Evolutionary conservation across 2,329 filamentous ascomycete genomes (phyloP).

Genomic region (Achaetomium macrosporum): DNA sequence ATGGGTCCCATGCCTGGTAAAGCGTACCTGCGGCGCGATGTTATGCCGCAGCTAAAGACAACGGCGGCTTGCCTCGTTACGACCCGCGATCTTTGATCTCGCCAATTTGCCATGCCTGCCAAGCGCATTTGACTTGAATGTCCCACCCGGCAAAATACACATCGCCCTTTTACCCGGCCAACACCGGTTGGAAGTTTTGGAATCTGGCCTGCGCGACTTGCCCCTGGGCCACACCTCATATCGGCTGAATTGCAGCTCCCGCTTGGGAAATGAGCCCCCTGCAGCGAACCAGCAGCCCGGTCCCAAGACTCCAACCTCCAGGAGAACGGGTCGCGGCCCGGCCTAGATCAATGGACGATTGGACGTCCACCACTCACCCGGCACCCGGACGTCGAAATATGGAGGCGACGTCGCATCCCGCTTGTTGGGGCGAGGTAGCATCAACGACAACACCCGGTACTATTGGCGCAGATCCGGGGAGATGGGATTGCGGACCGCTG

Average conservation of each 20-base stretch:
- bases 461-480: neutral
- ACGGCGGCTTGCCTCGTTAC: too few relatives aligned
- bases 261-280: conserved; percentile 13
- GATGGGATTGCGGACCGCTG: conserved; percentile 1
- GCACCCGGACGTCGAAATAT: neutral
- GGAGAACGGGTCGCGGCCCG: conserved; percentile 10
- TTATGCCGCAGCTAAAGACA: too few relatives aligned
- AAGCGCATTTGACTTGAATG: too few relatives aligned
- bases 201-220: neutral
- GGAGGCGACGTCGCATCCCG: conserved; percentile 1
- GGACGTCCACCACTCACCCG: neutral
- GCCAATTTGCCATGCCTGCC: too few relatives aligned
- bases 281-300: neutral
- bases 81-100: too few relatives aligned
- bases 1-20: too few relatives aligned
- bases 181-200: neutral
- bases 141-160: too few relatives aligned
- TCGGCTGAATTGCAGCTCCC: conserved; percentile 17
- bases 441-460: neutral
- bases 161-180: conserved; percentile 1
- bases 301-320: neutral
- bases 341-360: conserved; percentile 10
- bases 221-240: neutral
- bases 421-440: conserved; percentile 3
- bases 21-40: too few relatives aligned